Evolutionary conservation across 805 yeast species (phyloP).

Genomic region (Scheffersomyces lignosus): DNA sequence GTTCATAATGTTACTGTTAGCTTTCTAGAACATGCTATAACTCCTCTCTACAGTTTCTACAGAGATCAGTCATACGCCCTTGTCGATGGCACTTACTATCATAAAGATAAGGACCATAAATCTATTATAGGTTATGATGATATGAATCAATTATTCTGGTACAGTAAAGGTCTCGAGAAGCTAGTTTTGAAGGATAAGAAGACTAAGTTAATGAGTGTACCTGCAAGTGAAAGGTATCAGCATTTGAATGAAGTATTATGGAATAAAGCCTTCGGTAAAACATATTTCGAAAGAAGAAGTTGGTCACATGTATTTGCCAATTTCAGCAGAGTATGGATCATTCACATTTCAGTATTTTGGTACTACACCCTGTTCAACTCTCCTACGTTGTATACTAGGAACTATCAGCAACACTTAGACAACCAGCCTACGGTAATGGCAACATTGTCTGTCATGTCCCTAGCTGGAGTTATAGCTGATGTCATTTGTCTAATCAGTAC

Average conservation of each 20-base stretch:
- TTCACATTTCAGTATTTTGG: constrained; percentile 77
- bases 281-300: constrained; percentile 70
- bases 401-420: constrained; percentile 52
- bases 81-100: constrained; percentile 44
- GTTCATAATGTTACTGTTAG: constrained; percentile 31
- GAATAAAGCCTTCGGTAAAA: constrained; percentile 68
- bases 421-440: constrained; percentile 62
- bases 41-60: constrained; percentile 69
- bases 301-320: constrained; percentile 76
- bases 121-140: constrained; percentile 84
- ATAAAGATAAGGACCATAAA: constrained; percentile 63
- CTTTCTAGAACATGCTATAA: constrained; percentile 66
- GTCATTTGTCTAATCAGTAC: constrained; percentile 57
- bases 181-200: constrained; percentile 48
- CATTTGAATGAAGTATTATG: constrained; percentile 59
- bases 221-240: constrained; percentile 56
- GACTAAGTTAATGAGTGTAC: constrained; percentile 50
- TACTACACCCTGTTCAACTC: constrained; percentile 69
- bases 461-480: constrained; percentile 64
- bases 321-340: constrained; percentile 78
- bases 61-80: constrained; percentile 53
- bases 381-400: constrained; percentile 62
- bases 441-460: constrained; percentile 55
- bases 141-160: constrained; percentile 87
- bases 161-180: constrained; percentile 63